A percentile compares a stretch with the other conserved stretches of the same genome.
Evolutionary conservation across 345 rosid species (phyloP).

Genomic region (Pelargonium nanum): DNA sequence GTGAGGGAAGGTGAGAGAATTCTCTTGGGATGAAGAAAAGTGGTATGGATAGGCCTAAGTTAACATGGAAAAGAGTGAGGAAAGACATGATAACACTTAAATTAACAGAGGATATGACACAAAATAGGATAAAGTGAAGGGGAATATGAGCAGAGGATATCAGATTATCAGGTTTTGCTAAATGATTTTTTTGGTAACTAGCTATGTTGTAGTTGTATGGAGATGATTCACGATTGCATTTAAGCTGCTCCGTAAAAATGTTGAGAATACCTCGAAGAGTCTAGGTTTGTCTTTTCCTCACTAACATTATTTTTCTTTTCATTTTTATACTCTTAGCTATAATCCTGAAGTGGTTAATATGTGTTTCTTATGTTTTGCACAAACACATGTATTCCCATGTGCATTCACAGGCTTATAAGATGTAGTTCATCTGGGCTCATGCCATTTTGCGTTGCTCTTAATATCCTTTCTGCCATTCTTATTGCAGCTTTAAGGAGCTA

Average conservation of each 20-base stretch:
- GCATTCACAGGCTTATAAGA: neutral
- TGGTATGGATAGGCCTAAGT: too few species aligned
- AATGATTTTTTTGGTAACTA: too few species aligned
- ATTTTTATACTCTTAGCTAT: neutral
- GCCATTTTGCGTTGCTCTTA: neutral
- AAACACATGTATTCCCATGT: neutral
- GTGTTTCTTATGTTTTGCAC: neutral
- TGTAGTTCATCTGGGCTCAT: neutral
- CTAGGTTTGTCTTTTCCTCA: neutral
- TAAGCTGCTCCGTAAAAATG: neutral
- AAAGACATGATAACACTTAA: too few species aligned
- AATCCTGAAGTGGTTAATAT: neutral
- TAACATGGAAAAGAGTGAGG: too few species aligned
- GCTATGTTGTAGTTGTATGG: too few species aligned
- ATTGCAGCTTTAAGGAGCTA: constrained; percentile 68
- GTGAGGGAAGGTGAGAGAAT: too few species aligned
- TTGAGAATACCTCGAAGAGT: too few species aligned
- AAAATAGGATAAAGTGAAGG: too few species aligned
- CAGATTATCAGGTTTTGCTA: too few species aligned
- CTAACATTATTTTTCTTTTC: neutral
- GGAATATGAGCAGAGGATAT: too few species aligned
- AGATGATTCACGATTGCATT: neutral
- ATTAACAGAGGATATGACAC: too few species aligned
- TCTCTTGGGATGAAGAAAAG: too few species aligned
- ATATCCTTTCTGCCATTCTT: constrained; percentile 5